Percentiles rank a stretch among this genome's conserved stretches.
These are phyloP conservation scores for Mesembryanthemum crystallinum DNA, from an alignment of 148 eudicot genomes.

Conservation along the genomic window DNA sequence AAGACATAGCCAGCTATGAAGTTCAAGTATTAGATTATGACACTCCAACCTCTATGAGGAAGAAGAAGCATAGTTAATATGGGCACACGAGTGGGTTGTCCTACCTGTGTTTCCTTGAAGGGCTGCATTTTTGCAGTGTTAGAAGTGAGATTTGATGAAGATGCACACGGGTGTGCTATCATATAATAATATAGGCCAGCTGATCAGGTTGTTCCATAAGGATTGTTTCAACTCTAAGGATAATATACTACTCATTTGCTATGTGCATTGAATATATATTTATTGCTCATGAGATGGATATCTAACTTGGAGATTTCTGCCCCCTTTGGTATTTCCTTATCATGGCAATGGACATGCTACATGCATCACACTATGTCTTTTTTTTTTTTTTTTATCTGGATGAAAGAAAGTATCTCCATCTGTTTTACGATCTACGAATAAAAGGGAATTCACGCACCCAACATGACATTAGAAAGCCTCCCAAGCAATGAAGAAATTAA, in stretches of 20 bases:
- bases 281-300: background rate
- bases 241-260: background rate
- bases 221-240: conserved; percentile 3
- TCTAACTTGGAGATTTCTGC: background rate
- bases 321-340: too few relatives aligned
- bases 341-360: too few relatives aligned
- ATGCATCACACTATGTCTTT: too few relatives aligned
- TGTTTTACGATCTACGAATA: too few relatives aligned
- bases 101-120: conserved; percentile 17
- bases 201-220: background rate
- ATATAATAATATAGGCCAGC: background rate
- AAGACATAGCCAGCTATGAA: conserved; percentile 5
- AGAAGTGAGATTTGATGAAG: conserved; percentile 10
- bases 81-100: conserved; percentile 32
- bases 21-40: conserved; percentile 11
- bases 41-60: conserved; percentile 2
- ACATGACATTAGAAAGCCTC: too few relatives aligned
- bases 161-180: conserved; percentile 21
- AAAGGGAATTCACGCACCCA: too few relatives aligned
- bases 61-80: background rate
- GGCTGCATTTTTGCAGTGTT: conserved; percentile 1
- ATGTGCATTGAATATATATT: conserved; percentile 14
- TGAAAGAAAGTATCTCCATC: too few relatives aligned
- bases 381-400: too few relatives aligned
- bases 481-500: too few relatives aligned